phyloP scores from a whole-genome alignment of 805 yeast genomes.

The Maudiozyma serrabonitensis region DNA sequence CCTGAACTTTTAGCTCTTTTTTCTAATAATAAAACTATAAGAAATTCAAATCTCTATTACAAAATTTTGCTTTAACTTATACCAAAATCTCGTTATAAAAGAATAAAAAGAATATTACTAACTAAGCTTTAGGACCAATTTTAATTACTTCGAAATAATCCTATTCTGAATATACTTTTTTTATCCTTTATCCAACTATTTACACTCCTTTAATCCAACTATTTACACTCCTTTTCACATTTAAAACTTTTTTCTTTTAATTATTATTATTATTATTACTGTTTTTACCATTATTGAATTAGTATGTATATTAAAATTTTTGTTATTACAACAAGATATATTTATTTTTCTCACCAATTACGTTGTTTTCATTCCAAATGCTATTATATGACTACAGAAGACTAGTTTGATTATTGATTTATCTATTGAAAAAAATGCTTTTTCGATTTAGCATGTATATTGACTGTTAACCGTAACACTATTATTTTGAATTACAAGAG shows the following conservation, averaged over 20 bases:
- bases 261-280: slow-evolving; percentile 7
- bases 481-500: too few species aligned
- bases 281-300: not conserved
- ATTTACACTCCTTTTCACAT: slow-evolving; percentile 4
- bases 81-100: not conserved
- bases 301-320: not conserved
- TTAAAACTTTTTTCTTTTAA: slow-evolving; percentile 5
- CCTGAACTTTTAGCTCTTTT: not conserved
- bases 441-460: too few species aligned
- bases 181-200: slow-evolving; percentile 23
- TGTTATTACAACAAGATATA: not conserved
- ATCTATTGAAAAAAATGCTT: too few species aligned
- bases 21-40: not conserved
- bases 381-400: too few species aligned
- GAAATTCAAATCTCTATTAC: not conserved
- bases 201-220: slow-evolving; percentile 27
- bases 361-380: too few species aligned
- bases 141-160: too few species aligned
- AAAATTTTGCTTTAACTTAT: not conserved
- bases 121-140: too few species aligned
- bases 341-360: not conserved
- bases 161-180: not conserved
- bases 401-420: too few species aligned
- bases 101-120: too few species aligned
- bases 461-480: too few species aligned